Conservation (phyloP, 2,329 filamentous ascomycete species). For the Elsinoe australis region DNA sequence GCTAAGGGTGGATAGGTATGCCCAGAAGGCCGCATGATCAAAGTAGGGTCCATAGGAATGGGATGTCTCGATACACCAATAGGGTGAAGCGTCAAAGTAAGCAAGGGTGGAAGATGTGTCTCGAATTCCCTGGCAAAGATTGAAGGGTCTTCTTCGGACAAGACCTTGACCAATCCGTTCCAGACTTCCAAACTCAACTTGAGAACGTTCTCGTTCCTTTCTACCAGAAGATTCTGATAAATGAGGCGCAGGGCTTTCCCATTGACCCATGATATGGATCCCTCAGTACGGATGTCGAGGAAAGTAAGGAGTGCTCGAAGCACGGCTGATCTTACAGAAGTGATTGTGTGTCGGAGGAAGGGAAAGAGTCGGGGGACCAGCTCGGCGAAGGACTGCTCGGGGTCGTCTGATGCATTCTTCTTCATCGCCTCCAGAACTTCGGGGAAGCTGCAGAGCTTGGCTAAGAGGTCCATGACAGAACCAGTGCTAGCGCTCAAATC, state of each 20-base stretch:
- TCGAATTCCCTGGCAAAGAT: constrained; percentile 66
- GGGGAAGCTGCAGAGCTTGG: constrained; percentile 89
- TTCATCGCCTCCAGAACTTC: constrained; percentile 94
- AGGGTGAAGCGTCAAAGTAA: constrained; percentile 78
- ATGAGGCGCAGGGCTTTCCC: constrained; percentile 80
- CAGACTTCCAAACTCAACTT: constrained; percentile 81
- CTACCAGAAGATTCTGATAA: constrained; percentile 92
- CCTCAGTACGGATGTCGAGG: constrained; percentile 71
- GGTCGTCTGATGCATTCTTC: constrained; percentile 69
- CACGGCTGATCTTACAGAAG: constrained; percentile 86
- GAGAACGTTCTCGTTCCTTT: constrained; percentile 77
- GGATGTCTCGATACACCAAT: constrained; percentile 87
- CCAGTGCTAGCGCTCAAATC: constrained; percentile 95
- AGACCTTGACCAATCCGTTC: constrained; percentile 64
- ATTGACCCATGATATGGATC: constrained; percentile 82
- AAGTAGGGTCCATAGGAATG: constrained; percentile 78
- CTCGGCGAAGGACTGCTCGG: constrained; percentile 82
- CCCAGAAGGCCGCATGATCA: constrained; percentile 92
- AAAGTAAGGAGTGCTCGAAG: constrained; percentile 90
- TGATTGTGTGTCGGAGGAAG: constrained; percentile 94
- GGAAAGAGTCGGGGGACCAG: constrained; percentile 91
- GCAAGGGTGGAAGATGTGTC: constrained; percentile 67
- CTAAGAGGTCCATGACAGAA: constrained; percentile 95
- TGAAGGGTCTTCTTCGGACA: constrained; percentile 54
- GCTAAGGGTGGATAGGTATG: constrained; percentile 60